These are phyloP conservation scores for Sarcomyxa edulis DNA, from an alignment of 768 basidiomycete genomes.

Conservation along the genomic window DNA sequence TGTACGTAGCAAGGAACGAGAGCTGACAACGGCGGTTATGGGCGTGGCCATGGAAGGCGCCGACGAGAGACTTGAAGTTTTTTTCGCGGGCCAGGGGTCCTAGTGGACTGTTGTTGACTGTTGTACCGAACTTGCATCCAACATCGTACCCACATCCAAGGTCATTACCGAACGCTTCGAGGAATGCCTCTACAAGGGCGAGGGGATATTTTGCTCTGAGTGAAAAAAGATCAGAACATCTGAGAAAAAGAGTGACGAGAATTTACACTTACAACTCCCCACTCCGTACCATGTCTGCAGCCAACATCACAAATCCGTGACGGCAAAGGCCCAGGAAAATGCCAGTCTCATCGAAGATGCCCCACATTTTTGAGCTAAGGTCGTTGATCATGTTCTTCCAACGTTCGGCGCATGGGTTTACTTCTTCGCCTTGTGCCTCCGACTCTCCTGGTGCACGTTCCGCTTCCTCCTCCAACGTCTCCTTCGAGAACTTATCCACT, in stretches of 20 bases:
- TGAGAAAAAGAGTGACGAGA: background rate
- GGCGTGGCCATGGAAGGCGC: conserved; percentile 18
- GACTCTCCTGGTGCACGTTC: no score
- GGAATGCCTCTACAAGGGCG: conserved; percentile 12
- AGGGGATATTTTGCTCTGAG: conserved; percentile 16
- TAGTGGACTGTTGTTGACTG: conserved; percentile 13
- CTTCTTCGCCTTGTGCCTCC: conserved; percentile 10
- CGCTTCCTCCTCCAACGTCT: no score
- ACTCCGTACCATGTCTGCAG: conserved; percentile 22
- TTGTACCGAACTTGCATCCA: conserved; percentile 17
- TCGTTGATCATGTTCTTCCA: conserved; percentile 17
- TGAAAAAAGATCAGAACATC: background rate
- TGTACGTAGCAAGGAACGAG: conserved; percentile 13
- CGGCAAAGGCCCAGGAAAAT: conserved; percentile 20
- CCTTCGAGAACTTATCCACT: no score
- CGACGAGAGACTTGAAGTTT: conserved; percentile 7
- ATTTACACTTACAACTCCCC: conserved; percentile 21
- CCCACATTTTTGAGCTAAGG: conserved; percentile 16
- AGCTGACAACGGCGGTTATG: conserved; percentile 18
- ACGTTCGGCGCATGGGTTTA: conserved; percentile 12
- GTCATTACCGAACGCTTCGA: conserved; percentile 10
- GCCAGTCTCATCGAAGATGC: conserved; percentile 22
- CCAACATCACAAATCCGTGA: conserved; percentile 18
- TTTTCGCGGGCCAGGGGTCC: conserved; percentile 7
- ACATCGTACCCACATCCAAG: conserved; percentile 17